These are phyloP conservation scores for Colletotrichum gloeosporioides DNA, from an alignment of 2,329 filamentous ascomycete species.

Conservation along the genomic window DNA sequence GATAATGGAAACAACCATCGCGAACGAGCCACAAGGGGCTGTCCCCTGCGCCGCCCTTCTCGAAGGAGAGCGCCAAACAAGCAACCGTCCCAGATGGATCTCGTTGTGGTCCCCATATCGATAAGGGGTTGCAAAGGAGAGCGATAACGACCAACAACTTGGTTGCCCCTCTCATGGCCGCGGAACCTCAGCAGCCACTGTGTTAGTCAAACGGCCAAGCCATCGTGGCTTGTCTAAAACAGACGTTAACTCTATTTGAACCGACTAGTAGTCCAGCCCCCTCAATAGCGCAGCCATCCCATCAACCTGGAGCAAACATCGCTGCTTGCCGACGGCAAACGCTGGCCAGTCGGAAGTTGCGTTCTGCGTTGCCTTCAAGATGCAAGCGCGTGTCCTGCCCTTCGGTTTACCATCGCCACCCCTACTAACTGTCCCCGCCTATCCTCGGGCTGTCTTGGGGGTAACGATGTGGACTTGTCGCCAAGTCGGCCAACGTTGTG, in stretches of 20 bases:
- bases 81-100: neutral
- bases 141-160: neutral
- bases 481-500: neutral
- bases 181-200: neutral
- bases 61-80: neutral
- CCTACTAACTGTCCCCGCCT: neutral
- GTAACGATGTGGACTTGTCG: neutral
- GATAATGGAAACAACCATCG: neutral
- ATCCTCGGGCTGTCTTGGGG: neutral
- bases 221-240: neutral
- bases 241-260: neutral
- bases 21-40: neutral
- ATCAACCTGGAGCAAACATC: neutral
- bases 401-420: neutral
- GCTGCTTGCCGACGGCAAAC: neutral
- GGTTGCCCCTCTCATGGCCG: neutral
- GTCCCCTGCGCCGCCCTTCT: neutral
- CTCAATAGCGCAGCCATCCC: constrained; percentile 7
- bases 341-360: neutral
- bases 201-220: neutral
- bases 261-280: neutral
- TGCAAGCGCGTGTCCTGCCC: neutral
- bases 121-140: neutral
- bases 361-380: neutral
- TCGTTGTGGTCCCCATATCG: neutral